Evolutionary conservation across 768 basidiomycete species (phyloP), one percentile per base, ranked within the genome.

Genomic region (Lentinula edodes): DNA sequence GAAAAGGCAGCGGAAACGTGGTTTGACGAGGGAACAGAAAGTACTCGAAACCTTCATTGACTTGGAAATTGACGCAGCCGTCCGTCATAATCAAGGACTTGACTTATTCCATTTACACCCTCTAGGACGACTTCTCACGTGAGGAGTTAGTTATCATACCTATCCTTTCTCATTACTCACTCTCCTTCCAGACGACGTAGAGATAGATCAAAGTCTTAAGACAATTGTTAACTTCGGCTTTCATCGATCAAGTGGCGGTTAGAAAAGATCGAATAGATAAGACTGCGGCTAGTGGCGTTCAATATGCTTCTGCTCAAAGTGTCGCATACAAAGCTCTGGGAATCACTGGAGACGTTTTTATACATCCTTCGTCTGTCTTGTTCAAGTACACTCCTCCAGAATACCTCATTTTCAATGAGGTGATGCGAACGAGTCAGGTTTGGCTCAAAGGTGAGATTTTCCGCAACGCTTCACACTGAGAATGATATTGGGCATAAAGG

Each of bases 171-270:
- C 36, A 52, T 38, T 32, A 16, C 35, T 52, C 55, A 28, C 28
- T 28, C 28, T 3, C 3, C 28, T 28, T 28, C 28, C 28, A 28
- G 28, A 28, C 28, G 2, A 56, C 50, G 35, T 53, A 67, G 12
- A 61, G 57, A 61, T 18, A 98, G 92, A 79, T 98, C 65, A 98
- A 96, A 72, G 86, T 92, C 16, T 78, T 99, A 10, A 84, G 91
- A 43, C 97, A 98, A 70, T 80, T 98, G 9, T 69, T 98, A 51
- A 81, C 91, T 0, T 89, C 96, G 8, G 91, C 86, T 15, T 98
- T 97, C 75, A 92, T 98, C 65, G 95, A 99, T 72, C 93, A 96
- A 73, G 86, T 98, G 13, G 97, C 97, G 7, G 82, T 95, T 13
- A 86, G 97, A 32, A 93, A 90, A 69, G 96, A 98, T 70, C 72